Conservation (phyloP, 345 rosid species). For the Gossypium sturtianum region DNA sequence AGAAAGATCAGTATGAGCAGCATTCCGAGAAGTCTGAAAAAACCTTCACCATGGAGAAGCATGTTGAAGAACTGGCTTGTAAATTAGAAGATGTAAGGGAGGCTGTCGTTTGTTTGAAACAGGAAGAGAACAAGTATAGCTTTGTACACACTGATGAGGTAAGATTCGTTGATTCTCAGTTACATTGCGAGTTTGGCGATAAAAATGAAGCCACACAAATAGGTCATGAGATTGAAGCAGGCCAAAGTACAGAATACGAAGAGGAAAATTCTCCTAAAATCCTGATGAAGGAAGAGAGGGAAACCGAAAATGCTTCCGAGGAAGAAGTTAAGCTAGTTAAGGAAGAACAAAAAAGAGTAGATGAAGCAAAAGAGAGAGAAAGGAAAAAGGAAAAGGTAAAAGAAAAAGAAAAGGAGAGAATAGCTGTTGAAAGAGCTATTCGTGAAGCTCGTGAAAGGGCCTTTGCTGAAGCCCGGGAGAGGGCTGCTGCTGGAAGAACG, state of each 20-base stretch:
- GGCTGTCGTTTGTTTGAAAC: slow-evolving; percentile 21
- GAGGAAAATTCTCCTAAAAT: slow-evolving; percentile 35
- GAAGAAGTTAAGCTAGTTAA: slow-evolving; percentile 38
- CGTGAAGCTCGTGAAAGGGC: slow-evolving; percentile 95
- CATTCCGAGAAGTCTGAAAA: slow-evolving; percentile 21
- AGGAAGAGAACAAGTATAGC: slow-evolving; percentile 22
- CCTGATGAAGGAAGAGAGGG: slow-evolving; percentile 36
- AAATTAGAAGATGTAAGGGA: slow-evolving; percentile 31
- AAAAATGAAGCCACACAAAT: slow-evolving; percentile 26
- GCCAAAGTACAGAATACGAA: slow-evolving; percentile 24
- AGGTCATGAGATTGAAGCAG: slow-evolving; percentile 20
- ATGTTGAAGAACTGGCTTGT: slow-evolving; percentile 33
- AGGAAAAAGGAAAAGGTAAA: slow-evolving; percentile 29
- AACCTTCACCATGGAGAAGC: slow-evolving; percentile 27
- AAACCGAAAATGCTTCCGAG: slow-evolving; percentile 23
- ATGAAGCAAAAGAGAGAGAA: slow-evolving; percentile 47
- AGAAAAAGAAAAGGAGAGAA: slow-evolving; percentile 50
- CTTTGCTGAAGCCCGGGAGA: slow-evolving; percentile 78
- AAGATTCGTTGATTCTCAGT: slow-evolving; percentile 22
- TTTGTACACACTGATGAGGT: slow-evolving; percentile 29
- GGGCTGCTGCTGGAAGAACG: slow-evolving; percentile 67
- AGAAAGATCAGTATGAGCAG: slow-evolving; percentile 30
- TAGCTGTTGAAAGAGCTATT: slow-evolving; percentile 86
- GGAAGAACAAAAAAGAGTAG: slow-evolving; percentile 31
- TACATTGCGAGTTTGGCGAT: slow-evolving; percentile 27